phyloP scores from a whole-genome alignment of 306 rosid genomes.

The Pyrus betulifolia region DNA sequence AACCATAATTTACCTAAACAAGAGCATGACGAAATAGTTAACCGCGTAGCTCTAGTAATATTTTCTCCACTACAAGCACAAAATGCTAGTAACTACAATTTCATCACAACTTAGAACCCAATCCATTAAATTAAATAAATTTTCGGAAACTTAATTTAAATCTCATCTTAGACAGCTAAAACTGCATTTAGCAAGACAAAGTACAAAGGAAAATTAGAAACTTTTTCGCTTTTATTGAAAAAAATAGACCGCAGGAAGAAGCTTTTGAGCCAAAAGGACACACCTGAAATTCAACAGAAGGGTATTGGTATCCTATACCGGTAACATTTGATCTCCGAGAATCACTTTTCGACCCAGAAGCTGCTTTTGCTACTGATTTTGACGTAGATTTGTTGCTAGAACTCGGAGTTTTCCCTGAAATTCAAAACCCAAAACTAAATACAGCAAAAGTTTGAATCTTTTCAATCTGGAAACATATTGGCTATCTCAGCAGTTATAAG shows the following conservation, averaged over 20 bases:
- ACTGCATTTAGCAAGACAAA: background rate
- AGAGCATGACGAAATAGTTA: background rate
- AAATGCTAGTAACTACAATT: background rate
- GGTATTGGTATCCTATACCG: slow-evolving; percentile 57
- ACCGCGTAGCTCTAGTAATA: background rate
- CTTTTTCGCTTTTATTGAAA: background rate
- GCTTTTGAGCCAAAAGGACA: slow-evolving; percentile 7
- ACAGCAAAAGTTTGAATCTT: background rate
- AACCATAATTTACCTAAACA: background rate
- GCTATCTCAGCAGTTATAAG: too few relatives aligned
- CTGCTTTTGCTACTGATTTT: slow-evolving; percentile 32
- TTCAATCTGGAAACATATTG: background rate
- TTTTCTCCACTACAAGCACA: background rate
- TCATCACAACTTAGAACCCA: background rate
- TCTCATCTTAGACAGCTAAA: background rate
- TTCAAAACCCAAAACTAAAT: slow-evolving; percentile 7
- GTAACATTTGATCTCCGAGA: slow-evolving; percentile 21
- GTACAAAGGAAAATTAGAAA: background rate
- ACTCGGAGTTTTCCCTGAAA: slow-evolving; percentile 51
- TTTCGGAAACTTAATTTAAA: background rate
- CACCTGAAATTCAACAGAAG: slow-evolving; percentile 52
- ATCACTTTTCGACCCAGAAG: slow-evolving; percentile 37
- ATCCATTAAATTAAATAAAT: background rate
- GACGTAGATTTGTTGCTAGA: slow-evolving; percentile 31
- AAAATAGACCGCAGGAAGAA: background rate